These are phyloP conservation scores for Heritiera fomes DNA, from an alignment of 345 rosid genomes.

Conservation along the genomic window DNA sequence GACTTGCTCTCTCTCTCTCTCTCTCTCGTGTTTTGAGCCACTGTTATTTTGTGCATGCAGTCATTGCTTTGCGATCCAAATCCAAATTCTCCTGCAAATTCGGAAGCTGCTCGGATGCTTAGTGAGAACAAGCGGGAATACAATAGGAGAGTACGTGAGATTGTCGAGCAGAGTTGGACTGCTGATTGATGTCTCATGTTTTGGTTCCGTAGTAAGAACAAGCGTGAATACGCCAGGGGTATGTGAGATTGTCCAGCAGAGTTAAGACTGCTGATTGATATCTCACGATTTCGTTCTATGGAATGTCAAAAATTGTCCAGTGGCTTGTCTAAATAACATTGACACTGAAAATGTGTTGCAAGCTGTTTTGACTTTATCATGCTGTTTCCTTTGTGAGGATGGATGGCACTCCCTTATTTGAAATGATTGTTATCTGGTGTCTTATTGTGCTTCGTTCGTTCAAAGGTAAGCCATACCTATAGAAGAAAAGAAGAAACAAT, in stretches of 20 bases:
- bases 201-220: slow-evolving; percentile 54
- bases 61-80: slow-evolving; percentile 95
- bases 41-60: slow-evolving; percentile 37
- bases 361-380: slow-evolving; percentile 20
- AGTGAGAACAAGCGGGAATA: slow-evolving; percentile 93
- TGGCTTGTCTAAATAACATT: slow-evolving; percentile 34
- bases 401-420: slow-evolving; percentile 24
- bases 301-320: slow-evolving; percentile 21
- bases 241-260: slow-evolving; percentile 80
- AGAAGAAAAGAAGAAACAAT: no score
- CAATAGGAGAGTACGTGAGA: slow-evolving; percentile 85
- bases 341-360: slow-evolving; percentile 19
- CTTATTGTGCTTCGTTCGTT: neutral
- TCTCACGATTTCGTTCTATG: slow-evolving; percentile 4
- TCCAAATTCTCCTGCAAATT: slow-evolving; percentile 92
- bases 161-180: slow-evolving; percentile 94
- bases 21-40: neutral
- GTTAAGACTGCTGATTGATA: slow-evolving; percentile 85
- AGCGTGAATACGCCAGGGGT: slow-evolving; percentile 85
- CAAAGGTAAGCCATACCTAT: neutral
- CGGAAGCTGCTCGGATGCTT: slow-evolving; percentile 98
- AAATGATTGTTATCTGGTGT: neutral
- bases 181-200: slow-evolving; percentile 53
- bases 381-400: slow-evolving; percentile 25
- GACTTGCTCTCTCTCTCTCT: neutral